Base-by-base conservation (phyloP, 1,284 basidiomycete genomes). In the Sanguinoderma infundibulare region DNA sequence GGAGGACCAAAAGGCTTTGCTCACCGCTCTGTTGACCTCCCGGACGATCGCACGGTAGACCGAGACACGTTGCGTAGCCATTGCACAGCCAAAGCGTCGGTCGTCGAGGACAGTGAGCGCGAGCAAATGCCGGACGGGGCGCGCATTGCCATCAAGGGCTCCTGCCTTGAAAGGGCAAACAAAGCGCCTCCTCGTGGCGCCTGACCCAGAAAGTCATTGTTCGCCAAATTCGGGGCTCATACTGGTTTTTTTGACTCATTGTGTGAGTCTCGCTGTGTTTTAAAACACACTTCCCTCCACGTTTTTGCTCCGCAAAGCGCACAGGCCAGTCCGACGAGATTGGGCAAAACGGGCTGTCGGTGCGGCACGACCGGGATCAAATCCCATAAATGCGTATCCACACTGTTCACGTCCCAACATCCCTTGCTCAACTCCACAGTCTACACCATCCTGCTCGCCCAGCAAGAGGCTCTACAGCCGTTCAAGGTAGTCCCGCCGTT, bases 41-140 rank as follows among this genome's bases (percentile, higher is more conserved):
- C 81, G 73, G 15, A 78, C 71, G 38, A 84, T 70, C n/a, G 72
- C 67, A 49, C 82, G 81, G 67, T 84, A 83, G n/a, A 75, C 62
- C 9, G 67, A 49, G 24, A 65, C 57, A 42, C 62, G 62, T 47
- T 55, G 39, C n/a, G 65, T 55, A 35, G 61, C 51, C 67, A 69
- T 69, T 47, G 51, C 26, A 10, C 39, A 32, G 24, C 12, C 22
- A 2, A 47, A 49, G n/a, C 12, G 49, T 24, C 32, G n/a, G 49
- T 32, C 9, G 46, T 49, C 9, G 46, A 30, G 28, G 46, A 47
- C 40, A 42, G 40, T 28, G 24, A 3, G 42, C 22, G 26, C 10
- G 26, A 24, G 24, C 44, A 14, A 30, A n/a, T 26, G 24, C 8
- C 17, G 28, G 14, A 47, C 26, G 30, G 26, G 24, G 22, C 6